Evolutionary conservation across 1,139 yeast genomes (phyloP).

Genomic region (Magnusiomyces suaveolens): DNA sequence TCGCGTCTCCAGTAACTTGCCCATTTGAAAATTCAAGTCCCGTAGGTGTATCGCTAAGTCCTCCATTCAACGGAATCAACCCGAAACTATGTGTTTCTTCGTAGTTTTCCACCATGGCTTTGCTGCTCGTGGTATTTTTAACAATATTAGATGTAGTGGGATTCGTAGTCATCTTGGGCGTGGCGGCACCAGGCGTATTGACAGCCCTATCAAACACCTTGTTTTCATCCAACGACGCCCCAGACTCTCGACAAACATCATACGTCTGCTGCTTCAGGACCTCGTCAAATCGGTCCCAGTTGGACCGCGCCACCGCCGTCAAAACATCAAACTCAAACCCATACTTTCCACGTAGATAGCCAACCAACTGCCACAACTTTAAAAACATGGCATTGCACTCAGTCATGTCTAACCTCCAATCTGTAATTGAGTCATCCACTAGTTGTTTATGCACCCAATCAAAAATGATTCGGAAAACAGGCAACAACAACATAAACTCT

Average conservation of each 20-base stretch:
- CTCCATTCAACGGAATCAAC: conserved; percentile 13
- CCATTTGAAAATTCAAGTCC: conserved; percentile 9
- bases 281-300: conserved; percentile 11
- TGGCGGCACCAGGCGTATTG: too few species aligned
- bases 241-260: conserved; percentile 1
- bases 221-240: background rate
- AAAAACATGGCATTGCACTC: conserved; percentile 6
- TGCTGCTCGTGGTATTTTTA: background rate
- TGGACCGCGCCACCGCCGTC: conserved; percentile 14
- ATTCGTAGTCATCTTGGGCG: too few species aligned
- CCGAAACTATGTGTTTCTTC: conserved; percentile 15
- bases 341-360: conserved; percentile 7
- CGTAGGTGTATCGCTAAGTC: conserved; percentile 13
- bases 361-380: conserved; percentile 7
- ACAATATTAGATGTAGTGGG: too few species aligned
- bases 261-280: conserved; percentile 9
- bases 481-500: conserved; percentile 2
- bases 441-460: conserved; percentile 14
- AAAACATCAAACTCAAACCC: conserved; percentile 13
- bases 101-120: conserved; percentile 5
- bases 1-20: conserved; percentile 1
- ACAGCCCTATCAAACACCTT: conserved; percentile 1
- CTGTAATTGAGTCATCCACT: conserved; percentile 1
- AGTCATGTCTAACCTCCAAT: conserved; percentile 8
- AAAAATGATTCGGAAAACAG: conserved; percentile 10